Conservation (phyloP, 1,139 yeast genomes). For the Zygosaccharomyces sapae region DNA sequence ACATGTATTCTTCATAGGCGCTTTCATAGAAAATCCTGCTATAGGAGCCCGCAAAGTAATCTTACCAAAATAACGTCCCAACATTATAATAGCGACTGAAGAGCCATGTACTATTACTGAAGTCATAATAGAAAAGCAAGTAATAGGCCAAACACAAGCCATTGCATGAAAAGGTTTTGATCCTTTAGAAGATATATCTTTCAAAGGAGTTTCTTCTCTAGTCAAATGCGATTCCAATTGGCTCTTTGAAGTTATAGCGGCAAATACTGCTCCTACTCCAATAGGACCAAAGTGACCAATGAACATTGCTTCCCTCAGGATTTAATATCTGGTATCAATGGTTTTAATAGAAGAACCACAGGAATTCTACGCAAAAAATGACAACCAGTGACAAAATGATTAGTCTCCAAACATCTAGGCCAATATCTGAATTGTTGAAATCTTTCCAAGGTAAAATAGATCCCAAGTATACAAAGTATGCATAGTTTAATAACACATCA, state of each 20-base stretch:
- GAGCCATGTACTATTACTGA: slow-evolving; percentile 95
- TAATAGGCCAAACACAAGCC: slow-evolving; percentile 83
- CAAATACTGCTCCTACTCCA: slow-evolving; percentile 96
- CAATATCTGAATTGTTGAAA: slow-evolving; percentile 63
- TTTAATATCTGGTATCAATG: slow-evolving; percentile 81
- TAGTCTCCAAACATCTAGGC: slow-evolving; percentile 80
- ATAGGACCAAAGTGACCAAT: slow-evolving; percentile 98
- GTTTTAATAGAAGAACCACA: slow-evolving; percentile 72
- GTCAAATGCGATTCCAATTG: slow-evolving; percentile 59
- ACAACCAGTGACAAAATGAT: slow-evolving; percentile 81
- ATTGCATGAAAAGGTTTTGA: slow-evolving; percentile 70
- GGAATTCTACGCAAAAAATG: slow-evolving; percentile 81
- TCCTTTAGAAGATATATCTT: slow-evolving; percentile 48
- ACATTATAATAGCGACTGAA: slow-evolving; percentile 86
- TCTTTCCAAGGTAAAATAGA: slow-evolving; percentile 91
- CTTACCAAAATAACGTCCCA: slow-evolving; percentile 84
- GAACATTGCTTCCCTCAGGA: slow-evolving; percentile 91
- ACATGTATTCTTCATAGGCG: slow-evolving; percentile 65
- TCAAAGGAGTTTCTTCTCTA: slow-evolving; percentile 58
- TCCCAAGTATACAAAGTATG: slow-evolving; percentile 90
- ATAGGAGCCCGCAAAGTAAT: slow-evolving; percentile 91
- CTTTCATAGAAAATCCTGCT: slow-evolving; percentile 63
- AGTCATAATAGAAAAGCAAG: slow-evolving; percentile 75
- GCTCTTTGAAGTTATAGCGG: slow-evolving; percentile 75
- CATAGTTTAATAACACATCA: slow-evolving; percentile 74